Evolutionary conservation across 2,329 filamentous ascomycete species (phyloP).

Genomic region (Phyllosticta citribraziliensis): DNA sequence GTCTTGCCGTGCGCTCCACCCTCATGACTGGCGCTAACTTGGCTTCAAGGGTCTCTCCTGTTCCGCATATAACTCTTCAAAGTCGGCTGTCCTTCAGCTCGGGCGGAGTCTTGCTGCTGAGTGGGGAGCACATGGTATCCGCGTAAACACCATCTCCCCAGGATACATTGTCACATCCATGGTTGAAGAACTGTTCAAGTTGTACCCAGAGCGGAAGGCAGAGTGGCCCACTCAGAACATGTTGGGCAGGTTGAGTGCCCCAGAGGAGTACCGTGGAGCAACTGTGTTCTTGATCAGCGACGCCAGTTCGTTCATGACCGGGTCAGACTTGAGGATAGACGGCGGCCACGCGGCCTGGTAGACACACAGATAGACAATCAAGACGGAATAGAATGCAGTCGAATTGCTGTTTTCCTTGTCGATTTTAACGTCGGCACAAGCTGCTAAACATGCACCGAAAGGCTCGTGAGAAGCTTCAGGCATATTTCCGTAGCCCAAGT

Average conservation of each 20-base stretch:
- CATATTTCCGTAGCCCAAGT: background rate
- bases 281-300: conserved; percentile 31
- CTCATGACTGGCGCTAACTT: background rate
- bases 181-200: conserved; percentile 69
- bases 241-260: conserved; percentile 43
- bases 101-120: conserved; percentile 61
- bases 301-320: conserved; percentile 33
- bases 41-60: conserved; percentile 48
- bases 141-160: conserved; percentile 72
- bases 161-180: conserved; percentile 76
- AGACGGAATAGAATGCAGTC: background rate
- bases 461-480: background rate
- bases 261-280: conserved; percentile 28
- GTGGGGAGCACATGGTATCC: conserved; percentile 63
- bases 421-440: background rate
- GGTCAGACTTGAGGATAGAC: conserved; percentile 29
- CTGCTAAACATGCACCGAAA: background rate
- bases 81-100: conserved; percentile 64
- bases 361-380: background rate
- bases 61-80: conserved; percentile 65
- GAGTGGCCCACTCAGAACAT: conserved; percentile 81
- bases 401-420: background rate
- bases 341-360: conserved; percentile 31
- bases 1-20: conserved; percentile 17
- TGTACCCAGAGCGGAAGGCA: conserved; percentile 55